Percentiles rank a stretch among this genome's conserved stretches.
phyloP scores from a whole-genome alignment of 306 rosid species.

The Nissolia schottii region DNA sequence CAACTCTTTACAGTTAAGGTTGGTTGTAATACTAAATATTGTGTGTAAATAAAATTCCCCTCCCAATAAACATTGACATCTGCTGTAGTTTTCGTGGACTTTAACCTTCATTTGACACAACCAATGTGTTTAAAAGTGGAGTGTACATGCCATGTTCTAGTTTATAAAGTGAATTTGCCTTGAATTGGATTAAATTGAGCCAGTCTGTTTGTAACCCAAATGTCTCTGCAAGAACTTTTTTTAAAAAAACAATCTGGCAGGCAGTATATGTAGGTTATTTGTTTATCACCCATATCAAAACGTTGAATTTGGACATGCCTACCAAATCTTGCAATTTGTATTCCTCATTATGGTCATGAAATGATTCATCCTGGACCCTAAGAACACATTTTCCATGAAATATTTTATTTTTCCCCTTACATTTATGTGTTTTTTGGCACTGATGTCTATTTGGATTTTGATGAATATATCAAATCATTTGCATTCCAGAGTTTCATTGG shows the following conservation, averaged over 20 bases:
- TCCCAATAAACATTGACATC: background rate
- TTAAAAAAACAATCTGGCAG: background rate
- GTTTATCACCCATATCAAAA: background rate
- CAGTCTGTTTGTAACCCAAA: background rate
- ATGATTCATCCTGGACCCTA: background rate
- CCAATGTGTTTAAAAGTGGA: background rate
- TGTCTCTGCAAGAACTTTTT: background rate
- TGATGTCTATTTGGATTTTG: background rate
- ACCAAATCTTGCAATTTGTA: background rate
- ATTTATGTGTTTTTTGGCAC: background rate
- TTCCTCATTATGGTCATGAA: background rate
- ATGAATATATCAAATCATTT: background rate
- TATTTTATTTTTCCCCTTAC: background rate
- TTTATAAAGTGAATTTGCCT: background rate
- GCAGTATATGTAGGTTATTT: background rate
- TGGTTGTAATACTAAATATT: background rate
- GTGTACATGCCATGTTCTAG: background rate
- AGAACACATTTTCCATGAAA: background rate
- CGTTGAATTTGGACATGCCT: background rate
- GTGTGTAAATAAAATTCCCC: background rate
- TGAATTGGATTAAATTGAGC: background rate
- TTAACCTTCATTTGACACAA: background rate
- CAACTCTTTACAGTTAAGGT: background rate
- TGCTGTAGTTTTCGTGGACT: constrained; percentile 7
- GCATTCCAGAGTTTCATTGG: background rate